A percentile compares a stretch with the other conserved stretches of the same genome.
These are phyloP conservation scores for Ganoderma multipileum DNA, from an alignment of 1,284 basidiomycete species.

Conservation along the genomic window DNA sequence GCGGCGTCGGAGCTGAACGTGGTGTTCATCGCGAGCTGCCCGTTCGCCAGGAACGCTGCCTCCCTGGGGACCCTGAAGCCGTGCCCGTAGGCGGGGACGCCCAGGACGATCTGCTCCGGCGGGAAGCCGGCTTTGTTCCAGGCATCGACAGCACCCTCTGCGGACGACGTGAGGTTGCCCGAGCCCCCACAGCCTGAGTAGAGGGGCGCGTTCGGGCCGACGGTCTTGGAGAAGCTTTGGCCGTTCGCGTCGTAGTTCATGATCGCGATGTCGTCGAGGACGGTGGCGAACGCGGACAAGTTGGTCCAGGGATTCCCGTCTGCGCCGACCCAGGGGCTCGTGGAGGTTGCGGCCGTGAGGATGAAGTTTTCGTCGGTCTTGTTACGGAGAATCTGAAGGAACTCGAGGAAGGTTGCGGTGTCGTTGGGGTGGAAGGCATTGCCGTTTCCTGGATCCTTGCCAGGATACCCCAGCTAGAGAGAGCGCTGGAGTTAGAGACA, in stretches of 20 bases:
- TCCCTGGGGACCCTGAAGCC: constrained; percentile 55
- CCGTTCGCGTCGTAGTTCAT: constrained; percentile 92
- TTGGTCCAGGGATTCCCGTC: constrained; percentile 65
- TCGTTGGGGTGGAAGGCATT: constrained; percentile 73
- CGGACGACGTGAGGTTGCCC: constrained; percentile 74
- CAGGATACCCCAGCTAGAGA: constrained; percentile 85
- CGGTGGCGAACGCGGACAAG: constrained; percentile 71
- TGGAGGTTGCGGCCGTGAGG: constrained; percentile 77
- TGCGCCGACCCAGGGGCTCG: constrained; percentile 70
- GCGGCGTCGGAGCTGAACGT: constrained; percentile 47
- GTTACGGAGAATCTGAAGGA: constrained; percentile 79
- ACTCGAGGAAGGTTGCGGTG: constrained; percentile 73
- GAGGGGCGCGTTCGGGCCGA: constrained; percentile 86
- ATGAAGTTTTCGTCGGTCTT: constrained; percentile 58
- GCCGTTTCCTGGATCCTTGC: constrained; percentile 60
- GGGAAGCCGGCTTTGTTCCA: constrained; percentile 87
- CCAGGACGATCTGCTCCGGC: constrained; percentile 79
- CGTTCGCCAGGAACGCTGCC: constrained; percentile 45
- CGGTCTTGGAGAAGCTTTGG: constrained; percentile 44
- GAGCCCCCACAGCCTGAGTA: constrained; percentile 75
- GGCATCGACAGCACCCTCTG: constrained; percentile 70
- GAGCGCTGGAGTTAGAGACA: neutral
- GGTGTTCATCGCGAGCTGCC: constrained; percentile 50
- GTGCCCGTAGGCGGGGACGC: constrained; percentile 82
- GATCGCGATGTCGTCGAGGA: constrained; percentile 82